Evolutionary conservation across 768 basidiomycete species (phyloP).

Genomic region (Guyanaporus albipodus): DNA sequence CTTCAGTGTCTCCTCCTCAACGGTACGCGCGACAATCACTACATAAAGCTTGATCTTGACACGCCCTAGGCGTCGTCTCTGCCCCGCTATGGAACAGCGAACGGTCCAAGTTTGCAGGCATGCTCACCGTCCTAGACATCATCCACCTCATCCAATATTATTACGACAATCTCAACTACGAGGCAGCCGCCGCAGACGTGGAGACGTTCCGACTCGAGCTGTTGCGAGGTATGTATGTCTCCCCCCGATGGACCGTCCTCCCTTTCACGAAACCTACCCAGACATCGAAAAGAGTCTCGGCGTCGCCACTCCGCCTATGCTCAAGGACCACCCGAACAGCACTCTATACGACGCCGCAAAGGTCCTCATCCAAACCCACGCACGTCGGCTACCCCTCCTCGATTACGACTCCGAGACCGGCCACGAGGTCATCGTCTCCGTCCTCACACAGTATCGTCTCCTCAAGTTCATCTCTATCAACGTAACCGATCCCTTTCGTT

Average conservation of each 20-base stretch:
- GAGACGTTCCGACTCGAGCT: slow-evolving; percentile 88
- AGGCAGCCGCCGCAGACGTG: slow-evolving; percentile 84
- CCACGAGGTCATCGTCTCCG: slow-evolving; percentile 92
- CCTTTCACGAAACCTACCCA: too few relatives aligned
- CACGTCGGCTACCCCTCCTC: slow-evolving; percentile 88
- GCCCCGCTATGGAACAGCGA: slow-evolving; percentile 98
- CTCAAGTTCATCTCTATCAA: slow-evolving; percentile 99
- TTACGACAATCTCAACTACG: slow-evolving; percentile 78
- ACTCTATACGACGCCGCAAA: slow-evolving; percentile 89
- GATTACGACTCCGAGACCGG: slow-evolving; percentile 92
- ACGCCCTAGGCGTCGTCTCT: slow-evolving; percentile 81
- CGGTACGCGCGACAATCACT: slow-evolving; percentile 37
- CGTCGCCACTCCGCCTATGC: slow-evolving; percentile 87
- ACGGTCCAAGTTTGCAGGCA: slow-evolving; percentile 88
- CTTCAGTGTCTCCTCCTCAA: slow-evolving; percentile 83
- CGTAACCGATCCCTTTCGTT: slow-evolving; percentile 42
- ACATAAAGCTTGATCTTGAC: neutral
- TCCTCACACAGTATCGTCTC: slow-evolving; percentile 94
- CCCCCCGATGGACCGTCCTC: too few relatives aligned
- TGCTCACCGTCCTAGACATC: slow-evolving; percentile 99
- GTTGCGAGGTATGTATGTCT: slow-evolving; percentile 80
- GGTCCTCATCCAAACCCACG: slow-evolving; percentile 91
- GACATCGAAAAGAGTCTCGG: slow-evolving; percentile 92
- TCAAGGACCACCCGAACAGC: slow-evolving; percentile 82
- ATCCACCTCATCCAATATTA: slow-evolving; percentile 99